Evolutionary conservation across 768 basidiomycete species (phyloP), one percentile per base, ranked within the genome.

Genomic region (Russula compacta): DNA sequence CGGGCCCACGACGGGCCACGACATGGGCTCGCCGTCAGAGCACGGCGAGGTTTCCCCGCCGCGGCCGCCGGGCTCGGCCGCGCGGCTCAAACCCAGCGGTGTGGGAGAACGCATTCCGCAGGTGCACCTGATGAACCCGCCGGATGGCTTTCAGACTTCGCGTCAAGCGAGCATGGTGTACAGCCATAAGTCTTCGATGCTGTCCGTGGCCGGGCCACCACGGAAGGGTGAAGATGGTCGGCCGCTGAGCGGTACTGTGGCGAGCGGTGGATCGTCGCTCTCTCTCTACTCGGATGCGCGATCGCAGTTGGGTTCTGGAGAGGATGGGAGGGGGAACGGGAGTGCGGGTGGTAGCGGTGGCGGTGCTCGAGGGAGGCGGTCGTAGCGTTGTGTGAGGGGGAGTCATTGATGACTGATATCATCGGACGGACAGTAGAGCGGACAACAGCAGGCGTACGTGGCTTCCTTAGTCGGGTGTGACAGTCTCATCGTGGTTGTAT

Each of bases 221-320:
- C 40, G 47, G 4, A 21, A 29, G 21, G 60, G 49, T 2, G 60
- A 32, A 48, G 10, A 19, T 0, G 35, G 29, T 17, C 51, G 57
- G 50, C 58, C 58, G 14, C 39, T 14, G 62, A 58, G 55, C 49
- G 46, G 55, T 19, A 60, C 65, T 19, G 56, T 53, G 24, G 50
- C 51, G 39, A 60, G 51, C 12, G 24, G 24, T 29, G 63, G 53
- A 24, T 66, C 65, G 35, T 54, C 59, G n/a, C 15, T 64, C 6
- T 66, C 65, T 12, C 12, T 64, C 11, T 66, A 66, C 36, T 46
- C 53, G n/a, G 63, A 64, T 53, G 65, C 65, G 24, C 59, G 63
- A 40, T 66, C 65, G 36, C 53, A 58, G 52, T 24, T 55, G 38
- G 59, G 32, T 39, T 14, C 48, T 21, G 62, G 59, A 33, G 61